Conservation (phyloP, 257 asterid species). For the Paulownia fortunei region DNA sequence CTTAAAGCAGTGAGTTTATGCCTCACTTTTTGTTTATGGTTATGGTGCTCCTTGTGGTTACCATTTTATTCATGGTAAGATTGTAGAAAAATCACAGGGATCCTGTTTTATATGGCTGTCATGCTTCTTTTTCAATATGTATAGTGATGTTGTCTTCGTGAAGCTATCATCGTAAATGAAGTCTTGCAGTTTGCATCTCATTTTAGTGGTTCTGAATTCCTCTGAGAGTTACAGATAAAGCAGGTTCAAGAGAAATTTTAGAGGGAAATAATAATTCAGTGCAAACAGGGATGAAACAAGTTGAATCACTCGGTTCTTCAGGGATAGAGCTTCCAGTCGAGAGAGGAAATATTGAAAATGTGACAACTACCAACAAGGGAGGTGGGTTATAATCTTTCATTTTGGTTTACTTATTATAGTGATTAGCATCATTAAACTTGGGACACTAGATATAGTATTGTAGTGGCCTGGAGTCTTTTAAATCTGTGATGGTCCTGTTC, state of each 20-base stretch:
- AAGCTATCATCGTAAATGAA: conserved; percentile 2
- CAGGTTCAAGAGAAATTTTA: conserved; percentile 40
- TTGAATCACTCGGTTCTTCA: conserved; percentile 40
- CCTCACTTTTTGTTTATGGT: conserved; percentile 11
- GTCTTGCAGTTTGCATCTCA: conserved; percentile 23
- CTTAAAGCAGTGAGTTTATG: conserved; percentile 10
- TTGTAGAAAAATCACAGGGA: not conserved
- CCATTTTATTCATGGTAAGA: not conserved
- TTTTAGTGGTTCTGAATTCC: conserved; percentile 37
- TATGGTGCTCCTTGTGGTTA: conserved; percentile 7
- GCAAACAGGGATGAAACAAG: conserved; percentile 35
- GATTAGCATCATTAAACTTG: conserved; percentile 13
- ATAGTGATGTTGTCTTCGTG: not conserved
- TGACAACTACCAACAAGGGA: conserved; percentile 36
- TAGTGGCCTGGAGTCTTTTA: conserved; percentile 12
- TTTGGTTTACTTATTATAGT: conserved; percentile 12
- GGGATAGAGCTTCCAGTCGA: conserved; percentile 24
- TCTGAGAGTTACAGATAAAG: conserved; percentile 34
- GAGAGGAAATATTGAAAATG: conserved; percentile 37
- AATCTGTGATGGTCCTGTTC: not conserved
- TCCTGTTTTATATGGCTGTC: not conserved
- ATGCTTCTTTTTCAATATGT: not conserved
- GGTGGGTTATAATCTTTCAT: conserved; percentile 44
- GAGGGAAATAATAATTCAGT: conserved; percentile 43
- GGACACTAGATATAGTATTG: not conserved